These are phyloP conservation scores for Shiraia sp. DNA, from an alignment of 2,329 filamentous ascomycete species.

Conservation along the genomic window DNA sequence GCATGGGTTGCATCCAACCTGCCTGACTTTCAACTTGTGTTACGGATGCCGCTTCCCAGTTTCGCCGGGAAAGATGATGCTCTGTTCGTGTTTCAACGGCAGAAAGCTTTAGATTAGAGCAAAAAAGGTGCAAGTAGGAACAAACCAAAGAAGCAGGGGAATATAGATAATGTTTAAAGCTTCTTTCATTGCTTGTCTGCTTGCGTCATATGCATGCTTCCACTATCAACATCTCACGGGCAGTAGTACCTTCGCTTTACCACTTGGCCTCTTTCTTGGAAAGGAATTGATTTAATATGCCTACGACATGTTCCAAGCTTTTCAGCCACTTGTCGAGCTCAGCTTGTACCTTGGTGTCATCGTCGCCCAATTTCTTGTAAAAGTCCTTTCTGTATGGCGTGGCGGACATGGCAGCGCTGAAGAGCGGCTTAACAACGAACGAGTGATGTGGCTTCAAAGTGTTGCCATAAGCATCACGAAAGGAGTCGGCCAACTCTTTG, in stretches of 20 bases:
- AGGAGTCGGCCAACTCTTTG: conserved; percentile 83
- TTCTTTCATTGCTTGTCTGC: too few species aligned
- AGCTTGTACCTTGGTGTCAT: conserved; percentile 63
- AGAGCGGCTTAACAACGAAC: conserved; percentile 88
- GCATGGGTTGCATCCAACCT: conserved; percentile 66
- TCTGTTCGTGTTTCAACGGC: conserved; percentile 64
- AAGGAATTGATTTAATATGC: conserved; percentile 69
- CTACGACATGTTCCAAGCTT: conserved; percentile 77
- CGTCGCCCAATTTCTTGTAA: conserved; percentile 79
- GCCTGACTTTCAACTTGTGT: conserved; percentile 60
- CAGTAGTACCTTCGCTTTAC: conserved; percentile 13
- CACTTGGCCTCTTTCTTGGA: conserved; percentile 40
- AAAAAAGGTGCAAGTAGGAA: neutral
- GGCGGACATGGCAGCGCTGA: conserved; percentile 89
- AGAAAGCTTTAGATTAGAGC: conserved; percentile 9
- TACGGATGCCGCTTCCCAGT: conserved; percentile 70
- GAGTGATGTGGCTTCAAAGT: conserved; percentile 93
- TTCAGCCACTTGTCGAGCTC: conserved; percentile 73
- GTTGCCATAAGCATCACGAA: conserved; percentile 79
- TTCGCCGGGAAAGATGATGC: conserved; percentile 80
- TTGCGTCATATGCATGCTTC: too few species aligned
- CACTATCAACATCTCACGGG: neutral
- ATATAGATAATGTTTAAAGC: too few species aligned
- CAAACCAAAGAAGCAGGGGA: neutral
- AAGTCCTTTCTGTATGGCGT: conserved; percentile 94